These are phyloP conservation scores for Quercus agrifolia DNA, from an alignment of 306 rosid species.

Conservation along the genomic window DNA sequence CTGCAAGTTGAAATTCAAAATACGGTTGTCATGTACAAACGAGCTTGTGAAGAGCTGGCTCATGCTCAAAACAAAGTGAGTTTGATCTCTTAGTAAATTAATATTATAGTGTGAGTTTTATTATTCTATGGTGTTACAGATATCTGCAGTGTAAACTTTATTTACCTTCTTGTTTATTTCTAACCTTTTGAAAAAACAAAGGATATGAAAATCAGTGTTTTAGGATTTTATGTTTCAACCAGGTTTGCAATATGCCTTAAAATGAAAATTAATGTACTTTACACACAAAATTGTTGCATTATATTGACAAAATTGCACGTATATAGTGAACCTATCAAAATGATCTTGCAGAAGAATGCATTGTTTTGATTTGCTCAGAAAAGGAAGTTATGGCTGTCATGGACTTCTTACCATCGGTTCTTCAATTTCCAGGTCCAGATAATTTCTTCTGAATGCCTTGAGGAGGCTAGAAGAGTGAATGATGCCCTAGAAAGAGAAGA, in stretches of 20 bases:
- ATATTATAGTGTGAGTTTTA: slow-evolving; percentile 33
- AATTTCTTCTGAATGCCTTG: slow-evolving; percentile 73
- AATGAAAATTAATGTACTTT: background rate
- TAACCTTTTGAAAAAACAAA: background rate
- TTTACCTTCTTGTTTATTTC: slow-evolving; percentile 1
- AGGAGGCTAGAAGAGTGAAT: slow-evolving; percentile 62
- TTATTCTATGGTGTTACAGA: slow-evolving; percentile 10
- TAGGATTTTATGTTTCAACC: slow-evolving; percentile 2
- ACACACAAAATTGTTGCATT: slow-evolving; percentile 7
- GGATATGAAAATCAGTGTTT: background rate
- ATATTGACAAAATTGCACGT: slow-evolving; percentile 9
- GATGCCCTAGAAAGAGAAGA: slow-evolving; percentile 73
- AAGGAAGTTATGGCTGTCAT: slow-evolving; percentile 8
- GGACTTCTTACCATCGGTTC: slow-evolving; percentile 13
- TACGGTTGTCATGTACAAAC: slow-evolving; percentile 70
- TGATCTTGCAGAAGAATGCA: slow-evolving; percentile 16
- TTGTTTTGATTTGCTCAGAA: slow-evolving; percentile 2
- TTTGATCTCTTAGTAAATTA: background rate
- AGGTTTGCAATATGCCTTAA: background rate
- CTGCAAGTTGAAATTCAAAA: slow-evolving; percentile 73
- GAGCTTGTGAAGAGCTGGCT: slow-evolving; percentile 72
- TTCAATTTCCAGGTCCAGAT: slow-evolving; percentile 47
- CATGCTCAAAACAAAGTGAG: slow-evolving; percentile 73
- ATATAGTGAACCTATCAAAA: slow-evolving; percentile 9
- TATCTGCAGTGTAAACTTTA: background rate